Base-by-base conservation (phyloP, 805 yeast species). In the Brettanomyces anomalus region DNA sequence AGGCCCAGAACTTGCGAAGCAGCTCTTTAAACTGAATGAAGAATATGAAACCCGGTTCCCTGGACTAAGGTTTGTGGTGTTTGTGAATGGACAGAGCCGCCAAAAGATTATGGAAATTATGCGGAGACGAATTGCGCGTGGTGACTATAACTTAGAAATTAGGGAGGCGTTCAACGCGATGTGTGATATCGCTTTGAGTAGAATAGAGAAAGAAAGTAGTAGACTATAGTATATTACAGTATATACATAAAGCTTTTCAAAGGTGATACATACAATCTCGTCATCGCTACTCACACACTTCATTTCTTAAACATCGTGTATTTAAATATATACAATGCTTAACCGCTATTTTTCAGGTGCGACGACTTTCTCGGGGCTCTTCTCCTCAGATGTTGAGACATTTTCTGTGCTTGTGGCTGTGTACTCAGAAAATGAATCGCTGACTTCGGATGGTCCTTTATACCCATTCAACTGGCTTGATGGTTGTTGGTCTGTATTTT, bases 131-230 rank as follows among this genome's bases (percentile, higher is more conserved):
- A 83, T 88, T 3, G 61, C 59, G 1, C 66, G 81, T 41, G 65
- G 65, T n/a, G 74, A 81, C 53, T 69, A 76, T 44, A 56, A 51
- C 5, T 41, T 49, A 28, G 97, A 89, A 58, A 72, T 77, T 44
- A 37, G 45, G 7, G 82, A 78, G 38, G 94, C 95, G 0, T 75
- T 86, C 50, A 68, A 79, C 49, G 96, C 95, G 19, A 86, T 88
- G 95, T 85, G 95, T 60, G 94, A 85, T 60, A 89, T 88, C 44
- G 96, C 96, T 0, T 51, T 72, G 20, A 96, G 87, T 62, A 68
- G 97, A 45, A 24, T 24, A 24, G 10, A 24, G 10, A 24, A 24
- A 11, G 28, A 3, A 11, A 24, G 10, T 11, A 24, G 28, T 11
- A 24, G 10, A 11, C 28, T 24, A 11, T 24, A n/a, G 13, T 28